Conservation (phyloP, 2,329 filamentous ascomycete species). For the Aspergillus cejpii region DNA sequence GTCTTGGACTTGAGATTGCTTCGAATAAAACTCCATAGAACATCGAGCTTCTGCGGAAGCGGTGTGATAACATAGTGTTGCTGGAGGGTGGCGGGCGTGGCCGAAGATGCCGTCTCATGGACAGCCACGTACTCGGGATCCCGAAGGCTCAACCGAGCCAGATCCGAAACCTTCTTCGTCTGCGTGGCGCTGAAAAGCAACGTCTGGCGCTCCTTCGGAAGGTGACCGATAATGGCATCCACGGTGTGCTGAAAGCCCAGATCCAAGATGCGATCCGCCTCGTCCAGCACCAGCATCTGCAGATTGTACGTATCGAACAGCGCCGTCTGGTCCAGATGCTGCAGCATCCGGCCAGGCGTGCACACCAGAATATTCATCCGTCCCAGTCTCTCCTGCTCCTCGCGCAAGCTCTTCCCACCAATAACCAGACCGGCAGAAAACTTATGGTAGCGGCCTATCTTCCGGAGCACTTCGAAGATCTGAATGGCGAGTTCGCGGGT, state of each 20-base stretch:
- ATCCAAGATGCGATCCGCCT: conserved; percentile 94
- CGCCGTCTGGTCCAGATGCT: conserved; percentile 91
- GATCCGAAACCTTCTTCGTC: conserved; percentile 85
- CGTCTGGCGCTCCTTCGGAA: conserved; percentile 80
- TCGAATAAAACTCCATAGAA: conserved; percentile 85
- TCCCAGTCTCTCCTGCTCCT: conserved; percentile 74
- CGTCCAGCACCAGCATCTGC: conserved; percentile 87
- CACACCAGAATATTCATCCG: conserved; percentile 97
- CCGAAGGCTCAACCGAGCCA: conserved; percentile 77
- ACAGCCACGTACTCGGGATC: conserved; percentile 95
- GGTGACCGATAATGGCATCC: conserved; percentile 86
- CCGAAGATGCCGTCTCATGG: conserved; percentile 70
- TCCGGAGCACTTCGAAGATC: conserved; percentile 89
- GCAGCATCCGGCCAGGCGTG: conserved; percentile 88
- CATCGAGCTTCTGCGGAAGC: conserved; percentile 82
- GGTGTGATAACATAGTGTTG: conserved; percentile 89
- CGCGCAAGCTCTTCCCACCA: conserved; percentile 81
- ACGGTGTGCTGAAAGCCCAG: conserved; percentile 91
- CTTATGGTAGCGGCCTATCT: conserved; percentile 78
- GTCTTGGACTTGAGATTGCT: conserved; percentile 90
- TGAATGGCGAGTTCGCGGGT: conserved; percentile 94
- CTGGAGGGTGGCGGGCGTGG: conserved; percentile 76
- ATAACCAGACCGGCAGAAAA: conserved; percentile 93
- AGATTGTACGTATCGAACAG: conserved; percentile 84
- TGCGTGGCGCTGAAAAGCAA: conserved; percentile 95